Base-by-base conservation (phyloP, 192 early-diverging fungal species). In the Podila epicladia region DNA sequence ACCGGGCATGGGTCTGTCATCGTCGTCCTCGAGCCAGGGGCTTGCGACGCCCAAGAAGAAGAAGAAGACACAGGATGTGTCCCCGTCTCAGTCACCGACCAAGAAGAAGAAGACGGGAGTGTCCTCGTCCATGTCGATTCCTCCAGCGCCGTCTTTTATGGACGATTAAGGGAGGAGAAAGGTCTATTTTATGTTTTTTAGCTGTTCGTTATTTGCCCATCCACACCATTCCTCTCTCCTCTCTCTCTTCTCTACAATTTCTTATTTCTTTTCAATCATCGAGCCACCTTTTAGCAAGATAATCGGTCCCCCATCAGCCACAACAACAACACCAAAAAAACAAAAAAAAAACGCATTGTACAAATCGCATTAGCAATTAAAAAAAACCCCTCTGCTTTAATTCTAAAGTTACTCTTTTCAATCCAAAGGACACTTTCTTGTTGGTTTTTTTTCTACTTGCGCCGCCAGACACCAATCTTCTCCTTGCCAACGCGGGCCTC, bases 391-490 rank as follows among this genome's bases (percentile, higher is more conserved):
- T 2, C 29, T 29, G 41, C 17, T 12, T 45, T 45, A 9, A 45
- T 15, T 4, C 41, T 9, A 8, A 37, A 37, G 15, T 15, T 45
- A 24, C 26, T n/a, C 20, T n/a, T 55, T 26, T n/a, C 20, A 2
- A 55, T 55, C n/a, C 50, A 53, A 53, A 17, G 3, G 8, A 53
- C 19, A 1, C 35, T 9, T 15, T 48, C 53, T 69, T 59, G 5
- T 24, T 50, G 35, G 35, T 17, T 24, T 31, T 17, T 24, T 31
- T 1, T 51, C 55, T 76, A 88, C 58, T 85, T 80, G 71, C 84
- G 82, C 33, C 82, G 74, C 92, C 92, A 93, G 37, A 92, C 87
- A 12, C 90, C 87, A 20, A 93, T 88, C 60, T 87, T 87, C 64
- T 93, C 92, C 60, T 82, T 82, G 35, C 91, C 92, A 0, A 63